phyloP scores from a whole-genome alignment of 2,329 filamentous ascomycete species.

The Colletotrichum lini region DNA sequence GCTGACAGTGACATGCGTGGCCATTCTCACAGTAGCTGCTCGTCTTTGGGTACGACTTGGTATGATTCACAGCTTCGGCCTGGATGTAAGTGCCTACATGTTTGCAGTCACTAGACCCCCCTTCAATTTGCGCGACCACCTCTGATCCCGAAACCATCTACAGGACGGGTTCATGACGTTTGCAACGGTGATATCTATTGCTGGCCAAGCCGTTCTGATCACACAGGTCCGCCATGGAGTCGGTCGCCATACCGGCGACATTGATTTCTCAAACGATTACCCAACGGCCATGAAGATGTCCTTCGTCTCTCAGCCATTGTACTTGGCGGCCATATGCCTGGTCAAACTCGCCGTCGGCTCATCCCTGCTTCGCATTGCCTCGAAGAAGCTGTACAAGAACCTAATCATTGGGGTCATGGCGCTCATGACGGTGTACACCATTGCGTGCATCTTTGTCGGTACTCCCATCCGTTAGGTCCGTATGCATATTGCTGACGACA shows the following conservation, averaged over 20 bases:
- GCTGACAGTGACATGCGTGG: constrained; percentile 54
- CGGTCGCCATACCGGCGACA: constrained; percentile 61
- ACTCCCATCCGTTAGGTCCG: not conserved
- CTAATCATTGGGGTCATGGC: constrained; percentile 56
- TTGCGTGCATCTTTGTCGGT: constrained; percentile 55
- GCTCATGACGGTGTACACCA: constrained; percentile 53
- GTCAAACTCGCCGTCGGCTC: constrained; percentile 60
- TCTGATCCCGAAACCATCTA: not conserved
- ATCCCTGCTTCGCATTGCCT: constrained; percentile 58
- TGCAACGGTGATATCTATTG: constrained; percentile 51
- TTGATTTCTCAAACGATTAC: constrained; percentile 51
- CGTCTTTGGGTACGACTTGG: constrained; percentile 61
- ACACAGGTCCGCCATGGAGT: constrained; percentile 58
- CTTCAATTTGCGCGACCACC: no score
- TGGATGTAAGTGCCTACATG: constrained; percentile 54
- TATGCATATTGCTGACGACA: not conserved
- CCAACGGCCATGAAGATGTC: constrained; percentile 58
- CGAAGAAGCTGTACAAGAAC: constrained; percentile 52
- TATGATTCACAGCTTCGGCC: constrained; percentile 63
- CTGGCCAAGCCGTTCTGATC: constrained; percentile 57
- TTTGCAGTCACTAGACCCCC: constrained; percentile 25
- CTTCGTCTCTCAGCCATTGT: constrained; percentile 61
- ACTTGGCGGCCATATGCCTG: constrained; percentile 56
- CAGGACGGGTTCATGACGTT: constrained; percentile 51
- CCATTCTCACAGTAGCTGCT: constrained; percentile 56